Percentiles rank a stretch among this genome's conserved stretches.
phyloP scores from a whole-genome alignment of 306 rosid genomes.

The Glycine tomentella region DNA sequence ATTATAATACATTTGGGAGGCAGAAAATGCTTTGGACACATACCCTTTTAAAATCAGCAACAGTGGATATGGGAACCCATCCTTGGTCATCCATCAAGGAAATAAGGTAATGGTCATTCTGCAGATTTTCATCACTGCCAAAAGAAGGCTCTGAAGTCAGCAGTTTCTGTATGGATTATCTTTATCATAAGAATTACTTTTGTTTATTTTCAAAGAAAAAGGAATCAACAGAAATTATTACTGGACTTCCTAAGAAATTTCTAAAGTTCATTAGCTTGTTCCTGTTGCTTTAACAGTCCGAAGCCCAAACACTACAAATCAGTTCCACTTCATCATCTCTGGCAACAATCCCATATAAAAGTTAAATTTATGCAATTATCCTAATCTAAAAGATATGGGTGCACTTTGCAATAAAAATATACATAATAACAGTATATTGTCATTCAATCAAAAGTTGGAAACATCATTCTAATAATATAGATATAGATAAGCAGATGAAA shows the following conservation, averaged over 20 bases:
- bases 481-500: not conserved
- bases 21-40: conserved; percentile 39
- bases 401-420: not conserved
- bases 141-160: conserved; percentile 60
- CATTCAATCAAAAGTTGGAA: not conserved
- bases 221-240: not conserved
- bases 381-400: conserved; percentile 15
- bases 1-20: conserved; percentile 22
- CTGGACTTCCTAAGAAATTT: conserved; percentile 16
- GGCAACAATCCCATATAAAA: not conserved
- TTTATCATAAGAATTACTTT: conserved; percentile 12
- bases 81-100: conserved; percentile 96
- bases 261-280: conserved; percentile 11
- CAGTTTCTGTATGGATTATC: conserved; percentile 36
- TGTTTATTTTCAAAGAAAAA: conserved; percentile 3
- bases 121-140: conserved; percentile 96
- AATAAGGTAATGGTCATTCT: conserved; percentile 73
- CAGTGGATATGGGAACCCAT: conserved; percentile 76
- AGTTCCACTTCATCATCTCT: conserved; percentile 38
- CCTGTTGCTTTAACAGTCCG: not conserved
- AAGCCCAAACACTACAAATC: conserved; percentile 29
- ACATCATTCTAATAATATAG: conserved; percentile 17
- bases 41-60: conserved; percentile 96
- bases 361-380: conserved; percentile 39
- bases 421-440: not conserved